Base-by-base conservation (phyloP, 2,329 filamentous ascomycete genomes). In the Aureobasidium sp. region DNA sequence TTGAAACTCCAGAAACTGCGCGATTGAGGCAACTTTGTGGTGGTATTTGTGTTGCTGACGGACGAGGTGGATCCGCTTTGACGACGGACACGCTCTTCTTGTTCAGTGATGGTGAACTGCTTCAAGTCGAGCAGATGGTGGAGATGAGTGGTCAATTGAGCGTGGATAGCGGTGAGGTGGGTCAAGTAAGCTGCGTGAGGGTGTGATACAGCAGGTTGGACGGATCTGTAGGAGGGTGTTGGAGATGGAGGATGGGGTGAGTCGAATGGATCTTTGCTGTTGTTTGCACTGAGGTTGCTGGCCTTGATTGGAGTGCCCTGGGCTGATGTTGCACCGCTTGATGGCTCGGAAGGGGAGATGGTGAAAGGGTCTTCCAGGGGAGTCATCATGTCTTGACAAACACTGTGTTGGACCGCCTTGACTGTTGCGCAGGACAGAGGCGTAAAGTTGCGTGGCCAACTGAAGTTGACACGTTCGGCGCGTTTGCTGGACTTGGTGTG, bases 101-200 rank as follows among this genome's bases (percentile, higher is more conserved):
- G 64, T 2, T 61, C 54, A 0, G 60, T 25, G 15, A 61, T 45
- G 5, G 65, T 66, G 15, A 35, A 40, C 19, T 61, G 53, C 47
- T 65, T 65, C 15, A 60, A 70, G 19, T 62, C 69, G 61, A 61
- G 71, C 63, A 67, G 70, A 61, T 63, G 69, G 57, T 49, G 68
- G 68, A 64, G 71, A 71, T 66, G 75, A 73, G 54, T 62, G 69
- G 13, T 55, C 62, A 66, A 67, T 68, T 66, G 75, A 61, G 55
- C 69, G 63, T 60, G 63, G 61, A 71, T 63, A n/a, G 64, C 66
- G 13, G 47, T 21, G 13, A 70, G 43, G 40, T 71, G 67, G 2
- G 63, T 61, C 3, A 15, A 2, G 21, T 46, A 57, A 15, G 53
- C 29, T 46, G 53, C n/a, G 1, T 55, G 38, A 4, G 51, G 37